Base-by-base conservation (phyloP, 1,284 basidiomycete species). In the Naganishia albida region DNA sequence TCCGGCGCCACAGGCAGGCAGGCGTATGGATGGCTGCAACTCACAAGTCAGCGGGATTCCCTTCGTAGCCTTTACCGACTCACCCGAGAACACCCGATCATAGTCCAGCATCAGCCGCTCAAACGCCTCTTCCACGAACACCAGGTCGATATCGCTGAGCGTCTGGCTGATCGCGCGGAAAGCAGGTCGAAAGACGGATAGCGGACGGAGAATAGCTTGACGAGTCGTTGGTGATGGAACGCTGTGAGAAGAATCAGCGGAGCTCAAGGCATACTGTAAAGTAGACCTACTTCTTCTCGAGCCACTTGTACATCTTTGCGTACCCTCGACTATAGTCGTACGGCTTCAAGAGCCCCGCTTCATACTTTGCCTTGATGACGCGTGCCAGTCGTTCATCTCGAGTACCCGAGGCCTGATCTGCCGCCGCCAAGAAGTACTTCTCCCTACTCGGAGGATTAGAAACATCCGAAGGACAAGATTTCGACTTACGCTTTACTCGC, bases 301-400 rank as follows among this genome's bases (percentile, higher is more conserved):
- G 96, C 93, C 94, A 97, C 56, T 89, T 83, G 67, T 88, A 90
- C 71, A 95, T 80, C 63, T 93, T 82, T 23, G 91, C 89, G 74
- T 95, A 95, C 0, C 93, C 93, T 74, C 92, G 93, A 66, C 95
- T 92, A 75, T 97, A 96, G 79, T 98, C 95, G 75, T 96, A 97
- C 0, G 95, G 95, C 73, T 92, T 92, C 67, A 98, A 80, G 48
- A 99, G 78, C 0, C 94, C 95, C 1, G 94, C 95, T 75, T 98
- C 94, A 79, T 96, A 97, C 79, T 98, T 98, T 73, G 91, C 93
- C 70, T 90, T 87, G 72, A 98, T 98, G 69, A 99, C 95, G 67
- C 90, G 85, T 66, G 89, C 90, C 44, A 99, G 80, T 0, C 94
- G 87, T 71, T 96, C 91, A 69, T 95, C 91, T 42, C 94, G 84